Evolutionary conservation across 352 stramenopile genomes (phyloP), one percentile per base, ranked within the genome.

Genomic region (Phytopythium mirpurense): DNA sequence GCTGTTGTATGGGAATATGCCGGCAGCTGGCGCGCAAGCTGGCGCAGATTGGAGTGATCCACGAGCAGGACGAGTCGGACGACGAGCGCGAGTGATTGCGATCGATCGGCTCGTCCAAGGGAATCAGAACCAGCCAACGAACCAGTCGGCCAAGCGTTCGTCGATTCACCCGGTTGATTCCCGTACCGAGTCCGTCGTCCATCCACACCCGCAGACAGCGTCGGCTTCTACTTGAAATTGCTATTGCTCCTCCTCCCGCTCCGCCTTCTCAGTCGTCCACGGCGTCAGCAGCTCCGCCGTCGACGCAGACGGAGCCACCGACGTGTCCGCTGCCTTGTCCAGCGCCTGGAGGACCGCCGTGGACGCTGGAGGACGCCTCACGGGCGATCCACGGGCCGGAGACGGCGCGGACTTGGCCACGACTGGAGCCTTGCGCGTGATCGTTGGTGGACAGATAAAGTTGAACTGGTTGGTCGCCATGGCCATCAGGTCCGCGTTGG

Each of bases 11-110:
- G n/a, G n/a, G n/a, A n/a, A n/a, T n/a, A n/a, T n/a, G n/a, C n/a
- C n/a, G n/a, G 54, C 62, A 90, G 80, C 62, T 91, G 32, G 80
- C 75, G 19, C 67, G 60, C 18, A 78, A 75, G 36, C 56, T 91
- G 43, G 74, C 75, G 23, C 62, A 71, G 26, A 88, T 91, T 24
- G 78, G 80, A 21, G 75, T 65, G 1, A 71, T 91, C 50, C 60
- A 68, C 1, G 67, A 79, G 40, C 63, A 69, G 29, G 60, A 70
- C 56, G 63, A 77, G 53, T 62, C 48, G 7, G 66, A 83, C 31
- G 67, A 83, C 67, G 11, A 62, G 65, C 18, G 56, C 63, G 14
- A 50, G 53, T 42, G 56, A 34, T 34, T 19, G 5, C 24, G n/a
- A n/a, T n/a, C n/a, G n/a, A n/a, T n/a, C n/a, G n/a, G n/a, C n/a